A percentile compares a stretch with the other conserved stretches of the same genome.
These are phyloP conservation scores for Termitomyces sp. DNA, from an alignment of 768 basidiomycete species.

Conservation along the genomic window DNA sequence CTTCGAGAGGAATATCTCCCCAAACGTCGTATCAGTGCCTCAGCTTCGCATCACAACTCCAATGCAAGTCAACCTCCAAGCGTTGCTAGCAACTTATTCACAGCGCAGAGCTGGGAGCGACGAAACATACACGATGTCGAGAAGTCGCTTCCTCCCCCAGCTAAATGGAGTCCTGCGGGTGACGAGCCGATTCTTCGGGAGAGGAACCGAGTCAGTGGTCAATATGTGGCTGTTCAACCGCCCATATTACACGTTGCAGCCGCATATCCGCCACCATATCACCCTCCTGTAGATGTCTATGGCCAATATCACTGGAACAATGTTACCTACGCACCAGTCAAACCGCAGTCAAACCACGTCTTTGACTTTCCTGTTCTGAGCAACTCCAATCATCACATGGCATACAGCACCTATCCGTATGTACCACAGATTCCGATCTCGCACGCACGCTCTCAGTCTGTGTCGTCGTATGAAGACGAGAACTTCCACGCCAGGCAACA, in stretches of 20 bases:
- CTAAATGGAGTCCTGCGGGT: constrained; percentile 78
- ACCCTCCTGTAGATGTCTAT: constrained; percentile 25
- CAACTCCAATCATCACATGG: constrained; percentile 22
- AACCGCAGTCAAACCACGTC: constrained; percentile 32
- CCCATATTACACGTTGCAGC: constrained; percentile 32
- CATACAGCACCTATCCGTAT: constrained; percentile 34
- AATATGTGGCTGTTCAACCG: constrained; percentile 64
- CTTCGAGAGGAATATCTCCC: constrained; percentile 79
- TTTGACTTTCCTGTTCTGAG: constrained; percentile 31
- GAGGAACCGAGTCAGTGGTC: constrained; percentile 42
- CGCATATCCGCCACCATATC: constrained; percentile 30
- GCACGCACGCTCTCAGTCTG: constrained; percentile 54
- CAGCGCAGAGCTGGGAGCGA: constrained; percentile 13
- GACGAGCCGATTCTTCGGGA: constrained; percentile 68
- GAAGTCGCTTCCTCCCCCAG: constrained; percentile 59
- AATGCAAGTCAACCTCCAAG: constrained; percentile 8
- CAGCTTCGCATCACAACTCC: constrained; percentile 19
- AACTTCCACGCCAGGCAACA: constrained; percentile 42
- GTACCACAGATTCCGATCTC: constrained; percentile 29
- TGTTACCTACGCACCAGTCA: constrained; percentile 27
- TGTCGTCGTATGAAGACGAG: constrained; percentile 50
- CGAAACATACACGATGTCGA: constrained; percentile 10
- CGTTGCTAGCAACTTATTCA: constrained; percentile 4
- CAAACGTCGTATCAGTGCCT: constrained; percentile 49
- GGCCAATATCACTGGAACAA: constrained; percentile 37